Percentiles rank a stretch among this genome's conserved stretches.
Conservation (phyloP, 257 asterid genomes). For the Solanum corneliomulleri region DNA sequence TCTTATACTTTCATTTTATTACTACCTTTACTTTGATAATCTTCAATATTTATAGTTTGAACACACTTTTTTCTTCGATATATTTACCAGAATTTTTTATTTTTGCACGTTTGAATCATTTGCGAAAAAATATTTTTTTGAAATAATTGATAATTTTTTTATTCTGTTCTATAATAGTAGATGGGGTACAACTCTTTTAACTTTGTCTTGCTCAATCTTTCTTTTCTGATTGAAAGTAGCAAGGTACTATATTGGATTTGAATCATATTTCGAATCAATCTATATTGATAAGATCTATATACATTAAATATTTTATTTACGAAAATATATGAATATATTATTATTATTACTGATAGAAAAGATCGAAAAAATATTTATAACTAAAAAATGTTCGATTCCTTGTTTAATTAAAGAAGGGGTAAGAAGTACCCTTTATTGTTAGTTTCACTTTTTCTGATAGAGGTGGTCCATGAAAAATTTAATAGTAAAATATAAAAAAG, state of each 20-base stretch:
- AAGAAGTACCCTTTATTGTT: neutral
- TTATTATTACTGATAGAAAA: no score
- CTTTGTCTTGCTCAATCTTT: no score
- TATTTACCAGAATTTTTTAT: fast-evolving
- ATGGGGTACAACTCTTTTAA: no score
- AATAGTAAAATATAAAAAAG: neutral
- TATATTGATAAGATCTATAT: no score
- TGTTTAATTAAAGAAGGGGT: neutral
- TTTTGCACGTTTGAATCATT: no score
- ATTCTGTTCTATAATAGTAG: no score
- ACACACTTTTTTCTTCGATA: neutral
- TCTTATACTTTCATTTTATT: neutral
- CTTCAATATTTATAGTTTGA: neutral
- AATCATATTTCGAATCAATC: no score
- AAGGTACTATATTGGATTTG: no score
- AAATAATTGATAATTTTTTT: no score
- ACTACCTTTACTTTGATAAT: neutral
- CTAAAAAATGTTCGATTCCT: neutral
- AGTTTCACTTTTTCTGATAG: neutral
- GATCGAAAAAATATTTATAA: neutral
- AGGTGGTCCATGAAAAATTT: neutral
- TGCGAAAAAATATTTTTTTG: no score
- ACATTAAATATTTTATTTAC: neutral
- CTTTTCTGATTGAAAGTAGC: no score
- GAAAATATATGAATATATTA: neutral